Evolutionary conservation across 371 early-diverging fungal genomes (phyloP), one percentile per base, ranked within the genome.

Genomic region (Chytridium lagenaria): DNA sequence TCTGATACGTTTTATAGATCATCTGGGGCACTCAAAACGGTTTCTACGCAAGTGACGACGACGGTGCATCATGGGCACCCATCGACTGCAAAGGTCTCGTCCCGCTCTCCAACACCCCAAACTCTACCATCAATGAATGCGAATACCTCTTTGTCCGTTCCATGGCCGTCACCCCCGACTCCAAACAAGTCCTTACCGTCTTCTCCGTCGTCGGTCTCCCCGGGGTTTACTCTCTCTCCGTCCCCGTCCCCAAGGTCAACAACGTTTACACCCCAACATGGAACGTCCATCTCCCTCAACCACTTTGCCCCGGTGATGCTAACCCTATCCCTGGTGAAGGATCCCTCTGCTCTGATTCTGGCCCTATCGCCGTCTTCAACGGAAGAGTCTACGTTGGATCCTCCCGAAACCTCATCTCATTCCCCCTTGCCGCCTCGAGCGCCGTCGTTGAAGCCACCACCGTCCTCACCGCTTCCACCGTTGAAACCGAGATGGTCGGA

Each of bases 131-230:
- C 61, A 61, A 37, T 26, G 61, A 34, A 2, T 61, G 61, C 61
- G 61, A 61, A 23, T 61, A 61, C 61, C 61, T 61, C 61, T 61
- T 61, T 37, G 37, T 37, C 36, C 3, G 61, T 12, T 10, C 34
- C 61, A 61, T 61, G 61, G 37, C 61, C 36, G 34, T 61, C 61
- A 61, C 61, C 3, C 61, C 61, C 34, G 61, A 61, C 61, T 22
- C 7, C 5, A 61, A 7, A 7, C 31, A 34, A 10, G 61, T 61
- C 12, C 61, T 61, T 34, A 5, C 61, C 12, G 37, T 37, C 37
- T 61, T 61, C 36, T 12, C 61, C 36, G 61, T 34, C 30, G 10
- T 61, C 15, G 61, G 61, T 23, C 36, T 61, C 15, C 3, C 15
- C 36, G 61, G 61, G 3, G 34, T 61, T 15, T 61, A 61, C 61